A percentile compares a stretch with the other conserved stretches of the same genome.
phyloP scores from a whole-genome alignment of 169 alveolate species.

The Plasmodium knowlesi region DNA sequence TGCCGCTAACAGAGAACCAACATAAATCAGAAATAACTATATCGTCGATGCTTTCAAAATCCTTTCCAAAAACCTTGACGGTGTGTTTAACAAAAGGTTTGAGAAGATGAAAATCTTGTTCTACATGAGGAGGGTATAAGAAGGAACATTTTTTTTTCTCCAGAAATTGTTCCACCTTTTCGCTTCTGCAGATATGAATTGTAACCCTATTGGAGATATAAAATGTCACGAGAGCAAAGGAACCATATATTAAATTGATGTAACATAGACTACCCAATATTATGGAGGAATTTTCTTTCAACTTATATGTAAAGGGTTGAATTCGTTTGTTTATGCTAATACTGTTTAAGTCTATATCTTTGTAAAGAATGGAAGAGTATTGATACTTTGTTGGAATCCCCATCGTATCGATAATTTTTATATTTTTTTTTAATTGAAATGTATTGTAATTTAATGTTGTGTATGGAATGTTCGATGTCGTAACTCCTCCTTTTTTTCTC shows the following conservation, averaged over 20 bases:
- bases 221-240: conserved; percentile 74
- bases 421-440: conserved; percentile 87
- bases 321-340: conserved; percentile 78
- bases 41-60: conserved; percentile 82
- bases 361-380: conserved; percentile 74
- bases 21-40: conserved; percentile 87
- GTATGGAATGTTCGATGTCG: conserved; percentile 90
- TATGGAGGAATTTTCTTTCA: conserved; percentile 82
- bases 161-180: conserved; percentile 73
- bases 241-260: conserved; percentile 77
- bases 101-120: conserved; percentile 55
- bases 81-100: conserved; percentile 77
- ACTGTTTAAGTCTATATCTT: conserved; percentile 80
- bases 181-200: conserved; percentile 79
- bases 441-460: conserved; percentile 88
- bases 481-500: conserved; percentile 88
- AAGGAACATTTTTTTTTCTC: conserved; percentile 79
- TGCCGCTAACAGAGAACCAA: conserved; percentile 86
- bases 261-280: conserved; percentile 83
- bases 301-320: conserved; percentile 78
- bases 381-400: conserved; percentile 88
- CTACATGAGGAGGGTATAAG: conserved; percentile 78
- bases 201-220: conserved; percentile 80
- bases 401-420: conserved; percentile 88
- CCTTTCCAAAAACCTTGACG: conserved; percentile 10